These are phyloP conservation scores for Cyamopsis tetragonoloba DNA, from an alignment of 306 rosid genomes.

Conservation along the genomic window DNA sequence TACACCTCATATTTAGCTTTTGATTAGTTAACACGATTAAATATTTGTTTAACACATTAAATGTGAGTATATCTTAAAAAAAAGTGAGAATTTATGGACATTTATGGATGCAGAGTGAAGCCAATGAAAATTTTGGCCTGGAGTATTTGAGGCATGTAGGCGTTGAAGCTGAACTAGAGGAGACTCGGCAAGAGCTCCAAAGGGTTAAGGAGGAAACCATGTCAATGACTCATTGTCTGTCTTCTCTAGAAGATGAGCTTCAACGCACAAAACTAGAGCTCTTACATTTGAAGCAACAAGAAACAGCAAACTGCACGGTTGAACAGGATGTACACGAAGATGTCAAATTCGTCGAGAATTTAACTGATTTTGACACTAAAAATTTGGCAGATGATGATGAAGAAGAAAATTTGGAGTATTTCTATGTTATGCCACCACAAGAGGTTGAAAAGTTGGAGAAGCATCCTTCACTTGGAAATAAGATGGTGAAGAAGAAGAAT, in stretches of 20 bases:
- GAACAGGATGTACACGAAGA: slow-evolving; percentile 59
- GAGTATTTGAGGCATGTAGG: slow-evolving; percentile 45
- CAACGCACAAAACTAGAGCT: slow-evolving; percentile 69
- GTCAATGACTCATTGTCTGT: slow-evolving; percentile 65
- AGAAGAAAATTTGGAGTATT: slow-evolving; percentile 42
- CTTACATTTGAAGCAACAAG: slow-evolving; percentile 39
- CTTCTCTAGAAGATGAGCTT: slow-evolving; percentile 71
- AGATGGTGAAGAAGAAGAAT: too few relatives aligned
- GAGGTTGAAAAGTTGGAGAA: slow-evolving; percentile 55
- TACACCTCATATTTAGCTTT: too few relatives aligned
- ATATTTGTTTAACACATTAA: too few relatives aligned
- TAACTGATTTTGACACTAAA: slow-evolving; percentile 35
- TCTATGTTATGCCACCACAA: slow-evolving; percentile 41
- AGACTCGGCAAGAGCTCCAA: slow-evolving; percentile 61
- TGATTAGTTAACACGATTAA: too few relatives aligned
- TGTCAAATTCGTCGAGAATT: slow-evolving; percentile 55
- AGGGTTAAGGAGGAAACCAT: slow-evolving; percentile 73
- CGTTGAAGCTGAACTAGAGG: slow-evolving; percentile 64
- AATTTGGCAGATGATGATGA: slow-evolving; percentile 22
- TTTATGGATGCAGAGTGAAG: slow-evolving; percentile 47
- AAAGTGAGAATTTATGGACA: too few relatives aligned
- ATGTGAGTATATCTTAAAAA: too few relatives aligned
- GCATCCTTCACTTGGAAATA: slow-evolving; percentile 67
- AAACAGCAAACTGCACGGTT: slow-evolving; percentile 28
- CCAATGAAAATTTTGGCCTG: slow-evolving; percentile 35